These are phyloP conservation scores for Trichophyton schoenleinii DNA, from an alignment of 2,329 filamentous ascomycete species.

Conservation along the genomic window DNA sequence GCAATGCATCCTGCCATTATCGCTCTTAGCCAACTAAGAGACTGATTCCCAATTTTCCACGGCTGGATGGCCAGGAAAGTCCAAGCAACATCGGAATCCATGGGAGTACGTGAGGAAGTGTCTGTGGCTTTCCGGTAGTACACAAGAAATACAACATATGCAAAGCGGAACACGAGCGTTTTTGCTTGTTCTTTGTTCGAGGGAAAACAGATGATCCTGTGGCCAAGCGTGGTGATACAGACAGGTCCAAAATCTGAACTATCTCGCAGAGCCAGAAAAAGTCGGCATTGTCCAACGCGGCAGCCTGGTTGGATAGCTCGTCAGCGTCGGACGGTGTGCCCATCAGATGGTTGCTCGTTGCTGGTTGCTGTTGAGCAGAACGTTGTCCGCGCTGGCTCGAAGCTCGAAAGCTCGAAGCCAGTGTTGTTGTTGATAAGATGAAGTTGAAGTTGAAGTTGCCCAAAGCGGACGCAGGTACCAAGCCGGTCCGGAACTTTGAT, in stretches of 20 bases:
- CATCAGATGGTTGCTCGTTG: background rate
- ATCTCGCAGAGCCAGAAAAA: background rate
- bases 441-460: background rate
- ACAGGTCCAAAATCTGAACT: conserved; percentile 4
- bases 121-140: background rate
- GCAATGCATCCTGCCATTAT: background rate
- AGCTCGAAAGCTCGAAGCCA: background rate
- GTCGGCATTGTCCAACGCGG: background rate
- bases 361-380: background rate
- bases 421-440: background rate
- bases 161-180: conserved; percentile 2
- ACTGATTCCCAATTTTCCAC: background rate
- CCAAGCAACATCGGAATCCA: background rate
- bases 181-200: conserved; percentile 4
- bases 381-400: background rate
- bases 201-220: conserved; percentile 2
- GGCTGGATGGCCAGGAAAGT: background rate
- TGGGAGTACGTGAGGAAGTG: background rate
- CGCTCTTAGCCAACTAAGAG: background rate
- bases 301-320: background rate
- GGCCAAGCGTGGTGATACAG: conserved; percentile 4
- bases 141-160: background rate
- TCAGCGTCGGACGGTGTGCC: background rate
- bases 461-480: conserved; percentile 1
- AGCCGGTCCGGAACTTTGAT: background rate